A percentile compares a stretch with the other conserved stretches of the same genome.
Evolutionary conservation across 2,329 filamentous ascomycete genomes (phyloP).

Genomic region (Fusarium oxysporum): DNA sequence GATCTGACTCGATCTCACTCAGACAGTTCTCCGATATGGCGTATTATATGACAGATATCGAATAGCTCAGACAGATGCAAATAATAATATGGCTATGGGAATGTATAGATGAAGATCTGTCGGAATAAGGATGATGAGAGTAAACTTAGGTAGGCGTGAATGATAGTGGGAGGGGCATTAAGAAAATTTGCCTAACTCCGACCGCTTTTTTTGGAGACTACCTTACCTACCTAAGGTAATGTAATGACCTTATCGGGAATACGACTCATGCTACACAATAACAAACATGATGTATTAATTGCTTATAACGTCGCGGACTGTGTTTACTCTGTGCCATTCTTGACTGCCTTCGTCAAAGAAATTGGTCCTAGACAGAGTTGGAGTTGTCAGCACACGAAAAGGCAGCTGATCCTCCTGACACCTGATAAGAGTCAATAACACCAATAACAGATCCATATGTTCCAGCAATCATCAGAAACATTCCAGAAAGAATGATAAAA

Average conservation of each 20-base stretch:
- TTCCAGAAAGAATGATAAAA: conserved; percentile 37
- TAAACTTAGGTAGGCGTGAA: background rate
- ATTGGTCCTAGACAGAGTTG: conserved; percentile 31
- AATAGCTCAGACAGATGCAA: background rate
- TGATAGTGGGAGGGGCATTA: conserved; percentile 21
- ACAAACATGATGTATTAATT: background rate
- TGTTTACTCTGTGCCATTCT: background rate
- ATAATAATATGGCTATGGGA: background rate
- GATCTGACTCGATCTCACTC: background rate
- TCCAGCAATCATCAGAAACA: conserved; percentile 57
- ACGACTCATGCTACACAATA: background rate
- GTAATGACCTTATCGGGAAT: background rate
- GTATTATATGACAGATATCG: background rate
- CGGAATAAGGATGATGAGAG: background rate
- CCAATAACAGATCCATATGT: conserved; percentile 58
- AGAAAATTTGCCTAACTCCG: conserved; percentile 32
- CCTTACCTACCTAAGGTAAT: too few species aligned
- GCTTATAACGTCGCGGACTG: background rate
- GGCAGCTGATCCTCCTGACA: conserved; percentile 50
- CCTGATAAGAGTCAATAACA: conserved; percentile 50
- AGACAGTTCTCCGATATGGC: background rate
- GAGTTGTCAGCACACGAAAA: conserved; percentile 60
- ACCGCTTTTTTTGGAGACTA: conserved; percentile 28
- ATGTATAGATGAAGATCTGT: background rate
- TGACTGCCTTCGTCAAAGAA: background rate